Percentiles rank a stretch among this genome's conserved stretches.
phyloP scores from a whole-genome alignment of 257 asterid genomes.

The Ophiorrhiza pumila region DNA sequence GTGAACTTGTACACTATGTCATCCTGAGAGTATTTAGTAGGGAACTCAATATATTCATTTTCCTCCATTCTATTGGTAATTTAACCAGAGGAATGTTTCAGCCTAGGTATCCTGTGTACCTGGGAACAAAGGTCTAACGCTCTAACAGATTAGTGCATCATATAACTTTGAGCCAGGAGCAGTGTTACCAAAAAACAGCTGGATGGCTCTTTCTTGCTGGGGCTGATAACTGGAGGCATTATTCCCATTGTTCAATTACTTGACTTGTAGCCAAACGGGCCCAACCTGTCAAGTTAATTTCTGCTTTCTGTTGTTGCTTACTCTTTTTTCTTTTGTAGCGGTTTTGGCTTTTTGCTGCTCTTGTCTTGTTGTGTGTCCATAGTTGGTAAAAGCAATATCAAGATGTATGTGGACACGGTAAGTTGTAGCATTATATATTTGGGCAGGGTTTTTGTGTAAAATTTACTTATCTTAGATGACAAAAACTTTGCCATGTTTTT shows the following conservation, averaged over 20 bases:
- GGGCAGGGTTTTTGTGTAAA: too few relatives aligned
- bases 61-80: not conserved
- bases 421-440: too few relatives aligned
- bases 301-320: not conserved
- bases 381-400: not conserved
- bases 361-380: not conserved
- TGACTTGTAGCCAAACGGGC: not conserved
- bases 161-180: not conserved
- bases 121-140: not conserved
- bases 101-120: not conserved
- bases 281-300: not conserved
- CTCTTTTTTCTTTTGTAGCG: not conserved
- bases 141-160: not conserved
- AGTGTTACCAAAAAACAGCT: not conserved
- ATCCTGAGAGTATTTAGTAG: not conserved
- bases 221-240: not conserved
- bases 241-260: not conserved
- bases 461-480: too few relatives aligned
- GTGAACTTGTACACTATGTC: not conserved
- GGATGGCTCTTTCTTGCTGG: not conserved
- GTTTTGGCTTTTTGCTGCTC: not conserved
- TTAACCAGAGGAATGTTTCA: not conserved
- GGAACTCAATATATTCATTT: constrained; percentile 1
- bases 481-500: too few relatives aligned
- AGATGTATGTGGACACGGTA: not conserved